Conservation (phyloP, 805 yeast species). For the Kodamaea sagamina region DNA sequence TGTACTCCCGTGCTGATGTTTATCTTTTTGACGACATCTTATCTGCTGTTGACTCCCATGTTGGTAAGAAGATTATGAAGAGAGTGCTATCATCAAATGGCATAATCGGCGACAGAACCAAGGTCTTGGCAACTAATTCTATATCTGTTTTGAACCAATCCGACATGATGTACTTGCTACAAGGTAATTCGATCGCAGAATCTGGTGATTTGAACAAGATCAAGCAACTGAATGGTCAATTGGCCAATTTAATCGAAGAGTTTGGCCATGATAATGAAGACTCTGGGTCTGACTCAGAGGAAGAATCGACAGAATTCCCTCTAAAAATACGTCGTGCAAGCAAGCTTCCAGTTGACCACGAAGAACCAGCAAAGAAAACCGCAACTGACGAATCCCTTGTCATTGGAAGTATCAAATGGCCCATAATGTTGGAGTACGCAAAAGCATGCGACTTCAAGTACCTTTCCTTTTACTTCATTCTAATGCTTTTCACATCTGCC, state of each 20-base stretch:
- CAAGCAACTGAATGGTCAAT: conserved; percentile 34
- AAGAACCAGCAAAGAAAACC: conserved; percentile 13
- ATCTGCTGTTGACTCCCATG: conserved; percentile 75
- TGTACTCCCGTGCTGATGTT: conserved; percentile 60
- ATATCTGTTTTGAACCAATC: conserved; percentile 58
- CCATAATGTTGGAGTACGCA: conserved; percentile 30
- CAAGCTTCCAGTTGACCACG: conserved; percentile 30
- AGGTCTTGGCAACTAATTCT: conserved; percentile 60
- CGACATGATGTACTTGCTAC: conserved; percentile 59
- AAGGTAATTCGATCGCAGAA: conserved; percentile 57
- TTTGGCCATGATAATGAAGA: conserved; percentile 29
- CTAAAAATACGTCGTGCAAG: background rate
- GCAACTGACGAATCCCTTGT: conserved; percentile 18
- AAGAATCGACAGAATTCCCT: conserved; percentile 9
- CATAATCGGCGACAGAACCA: conserved; percentile 51
- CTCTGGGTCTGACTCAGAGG: conserved; percentile 13
- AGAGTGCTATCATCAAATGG: conserved; percentile 51
- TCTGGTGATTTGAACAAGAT: conserved; percentile 53
- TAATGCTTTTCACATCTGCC: conserved; percentile 23
- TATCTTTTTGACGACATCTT: conserved; percentile 64
- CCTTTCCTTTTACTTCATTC: conserved; percentile 26
- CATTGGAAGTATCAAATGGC: conserved; percentile 33
- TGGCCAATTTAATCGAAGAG: conserved; percentile 21
- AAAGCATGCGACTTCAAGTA: conserved; percentile 34
- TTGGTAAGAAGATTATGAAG: conserved; percentile 55